Base-by-base conservation (phyloP, 108 stramenopile genomes). In the Cyclotella distinguenda region DNA sequence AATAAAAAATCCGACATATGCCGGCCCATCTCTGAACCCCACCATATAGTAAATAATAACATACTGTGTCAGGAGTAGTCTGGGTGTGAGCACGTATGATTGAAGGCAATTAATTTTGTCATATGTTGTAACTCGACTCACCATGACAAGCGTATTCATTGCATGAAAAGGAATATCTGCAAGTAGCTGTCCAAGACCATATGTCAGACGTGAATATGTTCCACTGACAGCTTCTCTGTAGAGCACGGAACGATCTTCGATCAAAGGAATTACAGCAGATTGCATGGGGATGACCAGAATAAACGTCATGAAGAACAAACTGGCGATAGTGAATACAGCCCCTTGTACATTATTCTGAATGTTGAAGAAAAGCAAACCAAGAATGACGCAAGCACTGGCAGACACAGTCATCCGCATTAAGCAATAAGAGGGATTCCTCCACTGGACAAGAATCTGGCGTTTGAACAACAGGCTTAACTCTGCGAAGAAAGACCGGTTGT, bases 251-350 rank as follows among this genome's bases (percentile, higher is more conserved):
- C 80, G 32, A 35, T 81, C 80, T 23, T 77, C 70, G 15, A 81
- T 51, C n/a, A 77, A 42, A 13, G 80, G 75, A 32, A 80, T 60
- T 0, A 80, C 79, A 7, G 79, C 57, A 11, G 68, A 63, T 38
- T 74, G 73, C 79, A 80, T 80, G 30, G 79, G 79, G 19, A 80
- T 74, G 45, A 79, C 78, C 15, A 79, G 56, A 0, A 79, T 63
- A 68, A 79, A 79, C 2, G 35, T 38, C 45, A 79, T 35, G 67
- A 79, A 79, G 57, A 79, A 79, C 22, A 79, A 64, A 13, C 70
- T 59, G 4, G 48, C 78, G 31, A 79, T 79, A 2, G 78, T 44
- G 49, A 73, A 79, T 0, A 79, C 66, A 28, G 78, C 78, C n/a
- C 78, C 78, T 26, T 60, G 58, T 7, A 79, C 13, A 6, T 73